Base-by-base conservation (phyloP, 2,329 filamentous ascomycete species). In the Lachnellula cervina region DNA sequence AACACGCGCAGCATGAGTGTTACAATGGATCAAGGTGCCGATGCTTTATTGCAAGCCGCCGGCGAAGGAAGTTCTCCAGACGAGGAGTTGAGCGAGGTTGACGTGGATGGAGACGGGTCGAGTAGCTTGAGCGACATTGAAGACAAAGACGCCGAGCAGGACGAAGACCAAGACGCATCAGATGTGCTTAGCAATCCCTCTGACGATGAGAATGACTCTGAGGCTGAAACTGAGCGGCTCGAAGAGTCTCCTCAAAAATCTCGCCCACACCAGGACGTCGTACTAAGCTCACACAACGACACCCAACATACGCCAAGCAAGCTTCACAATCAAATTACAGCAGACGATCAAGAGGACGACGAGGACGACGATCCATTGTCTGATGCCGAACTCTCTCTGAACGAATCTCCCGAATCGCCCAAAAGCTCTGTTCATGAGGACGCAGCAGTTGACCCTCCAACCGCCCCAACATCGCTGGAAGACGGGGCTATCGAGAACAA, bases 121-220 rank as follows among this genome's bases (percentile, higher is more conserved):
- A 97, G 93, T 72, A 94, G 91, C 67, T 79, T 97, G 65, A 97
- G 90, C 75, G 93, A 97, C 66, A 89, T 96, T 55, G 91, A 92
- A 68, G 89, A 96, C 66, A 83, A 83, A 66, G 86, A 89, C 59
- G 80, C 77, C 44, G 87, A 89, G 51, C 84, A 88, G 60, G 73
- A 73, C 3, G 73, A 73, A 13, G 75, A 87, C 52, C 81, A 75
- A 59, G 70, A 68, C 57, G 73, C 69, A 19, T 66, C 64, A 14
- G 64, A 69, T 28, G 63, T 65, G 5, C 57, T 65, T 32, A 66
- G 72, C 70, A 56, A 73, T 68, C 52, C 72, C 62, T 64, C 64
- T 37, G 82, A 83, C 70, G 62, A 87, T 34, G 82, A 86, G 51
- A 79, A 80, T 54, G 85, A 88, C 65, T 87, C 92, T 3, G 93